Evolutionary conservation across 2,329 filamentous ascomycete species (phyloP).

Genomic region (Colletotrichum acutatum): DNA sequence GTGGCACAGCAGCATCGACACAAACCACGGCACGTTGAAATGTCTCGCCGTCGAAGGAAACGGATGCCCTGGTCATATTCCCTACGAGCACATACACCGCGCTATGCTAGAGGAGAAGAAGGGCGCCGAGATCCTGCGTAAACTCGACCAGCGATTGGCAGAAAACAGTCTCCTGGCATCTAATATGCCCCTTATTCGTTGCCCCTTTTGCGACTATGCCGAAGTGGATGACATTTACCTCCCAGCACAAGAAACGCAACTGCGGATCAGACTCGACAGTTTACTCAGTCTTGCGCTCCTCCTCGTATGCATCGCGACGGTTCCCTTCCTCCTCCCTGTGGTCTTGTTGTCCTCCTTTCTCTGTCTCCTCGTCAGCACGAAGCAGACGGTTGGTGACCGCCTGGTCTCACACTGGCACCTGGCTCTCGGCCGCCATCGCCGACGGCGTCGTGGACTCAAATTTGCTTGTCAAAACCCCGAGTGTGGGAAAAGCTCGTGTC

Average conservation of each 20-base stretch:
- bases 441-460: slow-evolving; percentile 76
- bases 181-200: slow-evolving; percentile 80
- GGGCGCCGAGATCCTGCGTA: slow-evolving; percentile 76
- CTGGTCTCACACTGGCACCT: slow-evolving; percentile 61
- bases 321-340: slow-evolving; percentile 67
- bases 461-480: slow-evolving; percentile 80
- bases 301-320: slow-evolving; percentile 60
- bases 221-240: slow-evolving; percentile 85
- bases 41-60: slow-evolving; percentile 82
- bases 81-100: slow-evolving; percentile 74
- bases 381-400: slow-evolving; percentile 53
- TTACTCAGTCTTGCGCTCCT: slow-evolving; percentile 62
- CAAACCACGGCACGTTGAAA: slow-evolving; percentile 77
- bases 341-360: slow-evolving; percentile 59
- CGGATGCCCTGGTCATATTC: slow-evolving; percentile 81
- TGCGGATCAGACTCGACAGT: slow-evolving; percentile 66
- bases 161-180: slow-evolving; percentile 81
- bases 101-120: slow-evolving; percentile 78
- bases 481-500: slow-evolving; percentile 80
- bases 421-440: slow-evolving; percentile 74
- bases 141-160: slow-evolving; percentile 82
- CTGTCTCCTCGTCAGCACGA: slow-evolving; percentile 56
- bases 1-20: slow-evolving; percentile 84
- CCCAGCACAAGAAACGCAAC: slow-evolving; percentile 62
- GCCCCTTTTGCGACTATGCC: slow-evolving; percentile 91